Evolutionary conservation across 352 stramenopile species (phyloP).

Genomic region (Blastocystis sp.): DNA sequence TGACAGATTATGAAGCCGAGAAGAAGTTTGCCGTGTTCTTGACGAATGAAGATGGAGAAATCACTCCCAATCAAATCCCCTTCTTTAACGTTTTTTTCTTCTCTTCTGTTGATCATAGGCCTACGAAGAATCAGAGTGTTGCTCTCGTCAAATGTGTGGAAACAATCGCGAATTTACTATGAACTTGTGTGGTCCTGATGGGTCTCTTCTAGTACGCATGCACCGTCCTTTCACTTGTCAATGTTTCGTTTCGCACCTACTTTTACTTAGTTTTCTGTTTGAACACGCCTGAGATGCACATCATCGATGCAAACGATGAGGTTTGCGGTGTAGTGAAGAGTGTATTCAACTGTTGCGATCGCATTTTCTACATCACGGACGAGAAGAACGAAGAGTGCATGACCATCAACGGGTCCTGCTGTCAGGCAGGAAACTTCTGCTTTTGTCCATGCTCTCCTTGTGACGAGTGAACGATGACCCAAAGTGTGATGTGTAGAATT

Average conservation of each 20-base stretch:
- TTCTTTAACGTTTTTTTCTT: background rate
- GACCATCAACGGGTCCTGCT: background rate
- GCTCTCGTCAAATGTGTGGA: conserved; percentile 17
- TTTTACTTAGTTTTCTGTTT: conserved; percentile 1
- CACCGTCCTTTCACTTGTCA: conserved; percentile 58
- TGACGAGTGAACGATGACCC: background rate
- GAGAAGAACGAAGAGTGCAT: background rate
- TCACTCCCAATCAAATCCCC: conserved; percentile 11
- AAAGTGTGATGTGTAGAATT: background rate
- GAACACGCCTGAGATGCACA: conserved; percentile 39
- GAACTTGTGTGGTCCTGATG: background rate
- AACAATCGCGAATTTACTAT: conserved; percentile 31
- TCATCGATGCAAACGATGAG: conserved; percentile 39
- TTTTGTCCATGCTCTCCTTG: background rate
- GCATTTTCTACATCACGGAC: conserved; percentile 20
- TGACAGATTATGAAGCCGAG: background rate
- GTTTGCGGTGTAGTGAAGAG: conserved; percentile 28
- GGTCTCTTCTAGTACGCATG: conserved; percentile 8
- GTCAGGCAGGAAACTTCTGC: conserved; percentile 32
- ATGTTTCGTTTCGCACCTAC: background rate
- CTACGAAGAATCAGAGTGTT: conserved; percentile 34
- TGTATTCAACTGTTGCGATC: conserved; percentile 30
- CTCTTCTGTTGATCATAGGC: background rate
- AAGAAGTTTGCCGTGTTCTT: conserved; percentile 35
- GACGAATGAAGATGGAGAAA: conserved; percentile 38